Evolutionary conservation across 306 rosid genomes (phyloP).

Genomic region (Quercus ilex): DNA sequence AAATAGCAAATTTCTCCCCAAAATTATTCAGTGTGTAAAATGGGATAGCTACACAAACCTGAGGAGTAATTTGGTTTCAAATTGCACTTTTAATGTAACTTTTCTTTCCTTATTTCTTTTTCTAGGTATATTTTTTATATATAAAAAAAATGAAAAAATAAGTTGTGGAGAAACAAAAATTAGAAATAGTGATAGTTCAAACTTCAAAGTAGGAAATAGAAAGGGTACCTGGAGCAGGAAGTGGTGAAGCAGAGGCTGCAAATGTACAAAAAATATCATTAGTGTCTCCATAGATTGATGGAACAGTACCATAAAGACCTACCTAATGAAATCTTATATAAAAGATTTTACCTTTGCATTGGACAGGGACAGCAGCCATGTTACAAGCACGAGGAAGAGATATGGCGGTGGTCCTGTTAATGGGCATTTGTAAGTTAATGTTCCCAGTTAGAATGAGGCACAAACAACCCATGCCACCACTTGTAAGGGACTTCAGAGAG

Average conservation of each 20-base stretch:
- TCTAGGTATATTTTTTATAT: too few species aligned
- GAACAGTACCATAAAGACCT: not conserved
- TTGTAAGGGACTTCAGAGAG: conserved; percentile 47
- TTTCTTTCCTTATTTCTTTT: too few species aligned
- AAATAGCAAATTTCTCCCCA: not conserved
- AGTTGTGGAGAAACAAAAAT: too few species aligned
- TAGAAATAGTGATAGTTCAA: not conserved
- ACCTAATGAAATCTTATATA: not conserved
- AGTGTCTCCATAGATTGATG: not conserved
- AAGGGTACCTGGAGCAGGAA: conserved; percentile 72
- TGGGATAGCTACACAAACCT: too few species aligned
- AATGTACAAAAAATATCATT: not conserved
- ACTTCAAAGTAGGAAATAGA: not conserved
- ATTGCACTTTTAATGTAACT: too few species aligned
- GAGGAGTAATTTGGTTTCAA: too few species aligned
- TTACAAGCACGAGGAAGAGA: conserved; percentile 91
- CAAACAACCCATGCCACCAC: conserved; percentile 52
- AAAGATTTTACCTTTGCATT: conserved; percentile 47
- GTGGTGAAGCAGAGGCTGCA: conserved; percentile 63
- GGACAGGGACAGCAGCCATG: conserved; percentile 68
- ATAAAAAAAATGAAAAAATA: too few species aligned
- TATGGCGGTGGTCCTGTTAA: conserved; percentile 60
- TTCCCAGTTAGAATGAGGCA: conserved; percentile 57
- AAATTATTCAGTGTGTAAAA: too few species aligned
- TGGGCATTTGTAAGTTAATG: conserved; percentile 58